phyloP scores from a whole-genome alignment of 441 rosid genomes.

The Pelargonium cotyledonis region DNA sequence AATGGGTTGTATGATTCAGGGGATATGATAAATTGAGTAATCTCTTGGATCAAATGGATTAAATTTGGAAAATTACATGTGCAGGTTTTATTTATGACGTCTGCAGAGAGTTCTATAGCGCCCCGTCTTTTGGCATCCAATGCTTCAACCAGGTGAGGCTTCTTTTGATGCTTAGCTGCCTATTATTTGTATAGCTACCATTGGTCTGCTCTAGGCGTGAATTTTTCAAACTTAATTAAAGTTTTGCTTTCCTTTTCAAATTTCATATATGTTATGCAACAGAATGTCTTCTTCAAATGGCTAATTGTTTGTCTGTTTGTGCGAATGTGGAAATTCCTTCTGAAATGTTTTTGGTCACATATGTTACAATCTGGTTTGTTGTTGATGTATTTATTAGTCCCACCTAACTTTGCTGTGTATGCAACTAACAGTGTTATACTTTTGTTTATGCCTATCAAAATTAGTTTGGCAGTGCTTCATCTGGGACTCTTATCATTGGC shows the following conservation, averaged over 20 bases:
- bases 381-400: not conserved
- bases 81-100: slow-evolving; percentile 38
- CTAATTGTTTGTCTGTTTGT: not conserved
- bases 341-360: not conserved
- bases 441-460: not conserved
- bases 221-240: not conserved
- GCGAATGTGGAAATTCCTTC: not conserved
- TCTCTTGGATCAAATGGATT: slow-evolving; percentile 17
- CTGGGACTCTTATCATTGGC: not conserved
- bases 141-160: slow-evolving; percentile 31
- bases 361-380: not conserved
- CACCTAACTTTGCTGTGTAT: not conserved
- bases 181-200: not conserved
- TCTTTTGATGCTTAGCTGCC: slow-evolving; percentile 4
- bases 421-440: not conserved
- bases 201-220: not conserved
- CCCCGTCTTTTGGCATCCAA: slow-evolving; percentile 35
- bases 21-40: not conserved
- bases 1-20: not conserved
- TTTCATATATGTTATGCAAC: not conserved
- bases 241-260: not conserved
- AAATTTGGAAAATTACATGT: slow-evolving; percentile 16
- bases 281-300: not conserved
- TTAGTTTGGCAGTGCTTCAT: not conserved
- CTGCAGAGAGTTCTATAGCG: slow-evolving; percentile 29